Evolutionary conservation across 1,284 basidiomycete species (phyloP).

Genomic region (Cutaneotrichosporon arboriforme): DNA sequence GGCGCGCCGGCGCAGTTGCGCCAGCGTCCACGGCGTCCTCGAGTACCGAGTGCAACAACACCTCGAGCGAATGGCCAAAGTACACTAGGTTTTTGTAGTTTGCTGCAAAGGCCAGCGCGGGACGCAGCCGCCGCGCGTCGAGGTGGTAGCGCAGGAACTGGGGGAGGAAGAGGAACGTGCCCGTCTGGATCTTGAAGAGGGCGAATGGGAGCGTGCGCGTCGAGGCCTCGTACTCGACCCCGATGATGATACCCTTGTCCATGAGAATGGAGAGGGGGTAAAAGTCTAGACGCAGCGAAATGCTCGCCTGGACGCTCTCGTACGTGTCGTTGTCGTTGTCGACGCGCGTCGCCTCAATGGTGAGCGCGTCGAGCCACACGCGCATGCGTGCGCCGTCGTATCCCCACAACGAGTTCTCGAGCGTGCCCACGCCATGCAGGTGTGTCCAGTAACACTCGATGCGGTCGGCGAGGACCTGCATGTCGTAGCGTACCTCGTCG

Average conservation of each 20-base stretch:
- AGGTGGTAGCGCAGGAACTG: slow-evolving; percentile 84
- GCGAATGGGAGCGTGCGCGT: slow-evolving; percentile 78
- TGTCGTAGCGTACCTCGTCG: slow-evolving; percentile 85
- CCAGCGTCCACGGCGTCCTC: slow-evolving; percentile 70
- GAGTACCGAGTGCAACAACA: slow-evolving; percentile 85
- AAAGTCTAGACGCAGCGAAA: slow-evolving; percentile 84
- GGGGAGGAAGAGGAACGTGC: slow-evolving; percentile 91
- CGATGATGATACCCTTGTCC: slow-evolving; percentile 98
- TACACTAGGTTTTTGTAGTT: slow-evolving; percentile 85
- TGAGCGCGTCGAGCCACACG: slow-evolving; percentile 91
- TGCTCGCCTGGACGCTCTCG: slow-evolving; percentile 80
- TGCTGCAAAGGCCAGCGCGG: slow-evolving; percentile 79
- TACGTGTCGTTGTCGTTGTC: slow-evolving; percentile 50
- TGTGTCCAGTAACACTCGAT: slow-evolving; percentile 99
- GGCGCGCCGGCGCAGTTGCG: too few relatives aligned
- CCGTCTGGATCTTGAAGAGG: slow-evolving; percentile 86
- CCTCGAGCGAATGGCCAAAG: slow-evolving; percentile 90
- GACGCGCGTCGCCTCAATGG: slow-evolving; percentile 63
- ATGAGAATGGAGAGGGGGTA: slow-evolving; percentile 94
- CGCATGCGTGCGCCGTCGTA: slow-evolving; percentile 86
- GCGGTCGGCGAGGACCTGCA: slow-evolving; percentile 91
- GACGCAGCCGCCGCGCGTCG: slow-evolving; percentile 60
- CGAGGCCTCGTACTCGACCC: slow-evolving; percentile 81
- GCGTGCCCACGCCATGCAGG: slow-evolving; percentile 78
- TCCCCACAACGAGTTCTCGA: slow-evolving; percentile 97